Percentiles rank a stretch among this genome's conserved stretches.
phyloP scores from a whole-genome alignment of 2,329 filamentous ascomycete genomes.

The Aspergillus fumigatiaffinis region DNA sequence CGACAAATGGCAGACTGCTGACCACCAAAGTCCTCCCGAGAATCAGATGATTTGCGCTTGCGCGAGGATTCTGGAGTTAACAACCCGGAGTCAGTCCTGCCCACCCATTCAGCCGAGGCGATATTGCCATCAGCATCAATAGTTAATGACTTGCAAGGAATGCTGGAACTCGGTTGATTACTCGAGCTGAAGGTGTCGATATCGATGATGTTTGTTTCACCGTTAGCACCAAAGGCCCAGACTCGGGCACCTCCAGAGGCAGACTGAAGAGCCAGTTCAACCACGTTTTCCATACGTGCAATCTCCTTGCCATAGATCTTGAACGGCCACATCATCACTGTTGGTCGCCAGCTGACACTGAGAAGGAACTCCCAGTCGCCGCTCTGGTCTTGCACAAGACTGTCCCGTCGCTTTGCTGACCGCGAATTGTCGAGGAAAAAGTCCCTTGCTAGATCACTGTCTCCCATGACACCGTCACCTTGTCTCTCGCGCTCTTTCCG shows the following conservation, averaged over 20 bases:
- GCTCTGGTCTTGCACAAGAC: conserved; percentile 31
- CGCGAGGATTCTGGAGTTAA: conserved; percentile 12
- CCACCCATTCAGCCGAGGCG: conserved; percentile 14
- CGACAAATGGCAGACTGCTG: conserved; percentile 18
- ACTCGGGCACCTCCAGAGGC: conserved; percentile 42
- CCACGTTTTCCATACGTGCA: conserved; percentile 43
- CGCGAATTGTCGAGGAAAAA: conserved; percentile 30
- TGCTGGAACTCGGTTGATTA: conserved; percentile 8
- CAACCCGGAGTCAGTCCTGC: conserved; percentile 8
- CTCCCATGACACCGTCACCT: conserved; percentile 29
- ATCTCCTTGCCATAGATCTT: conserved; percentile 49
- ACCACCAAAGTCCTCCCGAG: conserved; percentile 20
- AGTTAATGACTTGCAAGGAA: conserved; percentile 21
- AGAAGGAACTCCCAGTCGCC: conserved; percentile 41
- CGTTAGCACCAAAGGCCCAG: conserved; percentile 50
- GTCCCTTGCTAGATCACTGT: conserved; percentile 30
- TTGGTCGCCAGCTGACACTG: conserved; percentile 34
- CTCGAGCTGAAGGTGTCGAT: conserved; percentile 33
- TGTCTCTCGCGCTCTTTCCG: conserved; percentile 31
- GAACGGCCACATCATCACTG: conserved; percentile 46
- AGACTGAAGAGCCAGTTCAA: conserved; percentile 49
- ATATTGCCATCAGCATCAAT: conserved; percentile 26
- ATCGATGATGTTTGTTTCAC: conserved; percentile 46
- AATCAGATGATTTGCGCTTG: conserved; percentile 25
- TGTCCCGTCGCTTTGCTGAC: conserved; percentile 25